These are phyloP conservation scores for Davidsoniella virescens DNA, from an alignment of 2,329 filamentous ascomycete genomes.

Conservation along the genomic window DNA sequence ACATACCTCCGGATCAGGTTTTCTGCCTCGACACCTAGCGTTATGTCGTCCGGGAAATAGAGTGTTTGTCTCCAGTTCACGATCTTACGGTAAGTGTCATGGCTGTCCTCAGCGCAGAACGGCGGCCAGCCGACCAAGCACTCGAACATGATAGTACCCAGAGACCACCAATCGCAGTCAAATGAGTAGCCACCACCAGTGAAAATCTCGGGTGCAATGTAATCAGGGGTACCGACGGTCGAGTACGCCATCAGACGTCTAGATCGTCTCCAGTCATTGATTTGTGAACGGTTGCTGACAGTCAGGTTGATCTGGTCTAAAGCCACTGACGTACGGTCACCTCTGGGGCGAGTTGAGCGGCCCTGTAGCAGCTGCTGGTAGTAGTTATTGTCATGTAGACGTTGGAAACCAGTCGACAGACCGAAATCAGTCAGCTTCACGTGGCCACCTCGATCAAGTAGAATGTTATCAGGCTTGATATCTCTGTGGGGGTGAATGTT, in stretches of 20 bases:
- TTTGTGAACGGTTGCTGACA: conserved; percentile 91
- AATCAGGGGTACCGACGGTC: conserved; percentile 91
- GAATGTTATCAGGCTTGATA: conserved; percentile 70
- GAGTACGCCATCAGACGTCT: conserved; percentile 76
- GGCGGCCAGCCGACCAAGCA: conserved; percentile 71
- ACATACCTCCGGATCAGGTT: conserved; percentile 77
- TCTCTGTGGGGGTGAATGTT: conserved; percentile 29
- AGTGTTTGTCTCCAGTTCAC: conserved; percentile 93
- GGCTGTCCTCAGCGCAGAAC: conserved; percentile 87
- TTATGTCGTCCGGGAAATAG: conserved; percentile 92
- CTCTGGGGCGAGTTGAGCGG: conserved; percentile 29
- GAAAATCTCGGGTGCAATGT: conserved; percentile 69
- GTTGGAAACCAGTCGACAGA: conserved; percentile 63
- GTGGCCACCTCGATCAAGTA: conserved; percentile 59
- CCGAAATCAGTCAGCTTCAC: conserved; percentile 73
- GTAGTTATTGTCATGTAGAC: conserved; percentile 62
- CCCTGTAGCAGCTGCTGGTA: conserved; percentile 56
- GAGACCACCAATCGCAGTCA: conserved; percentile 70
- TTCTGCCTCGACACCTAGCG: conserved; percentile 74
- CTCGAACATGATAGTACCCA: conserved; percentile 75
- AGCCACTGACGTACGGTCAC: conserved; percentile 81
- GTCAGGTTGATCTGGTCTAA: conserved; percentile 97
- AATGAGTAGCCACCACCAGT: conserved; percentile 54
- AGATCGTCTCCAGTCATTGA: conserved; percentile 69
- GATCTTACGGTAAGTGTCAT: conserved; percentile 97